Base-by-base conservation (phyloP, 2,329 filamentous ascomycete species). In the Geosmithia flava region DNA sequence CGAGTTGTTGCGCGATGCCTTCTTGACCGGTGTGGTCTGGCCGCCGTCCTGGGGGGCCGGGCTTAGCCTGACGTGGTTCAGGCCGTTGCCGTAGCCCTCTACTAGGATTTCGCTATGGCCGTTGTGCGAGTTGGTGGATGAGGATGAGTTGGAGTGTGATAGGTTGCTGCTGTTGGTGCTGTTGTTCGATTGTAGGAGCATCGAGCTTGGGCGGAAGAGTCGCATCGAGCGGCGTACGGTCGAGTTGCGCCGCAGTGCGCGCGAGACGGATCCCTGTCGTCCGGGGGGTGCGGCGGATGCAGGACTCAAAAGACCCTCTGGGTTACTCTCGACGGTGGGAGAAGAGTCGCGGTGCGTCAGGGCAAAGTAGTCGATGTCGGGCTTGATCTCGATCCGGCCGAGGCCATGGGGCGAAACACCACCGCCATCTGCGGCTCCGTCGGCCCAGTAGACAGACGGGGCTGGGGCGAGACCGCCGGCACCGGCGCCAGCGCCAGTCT, bases 341-440 rank as follows among this genome's bases (percentile, higher is more conserved):
- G 23, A 42, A 27, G 47, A 51, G 47, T 52, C 50, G 45, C 62
- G 60, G 49, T 70, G 68, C 0, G 65, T 64, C 7, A 72, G 59
- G 0, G 70, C 70, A 48, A 73, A 68, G 52, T 78, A 77, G 53
- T 80, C 74, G 42, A 80, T 70, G 45, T 80, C 76, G 0, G 75
- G 74, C 50, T 72, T 71, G 50, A 78, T 72, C 50, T 75, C 73
- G 23, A 65, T 55, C 48, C 46, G 57, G 2, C 47, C 53, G 3
- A 16, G 20, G 20, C 44, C 29, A 5, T 37, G 33, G 11, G 23
- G 23, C 23, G 23, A 27, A 4, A 8, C 4, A 5, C 4, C 23
- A 27, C 27, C 29, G 6, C 33, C 8, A 19, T 8, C 39, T 8
- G 29, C 44, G 2, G 48, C 44, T 3, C 42, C 16, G 48, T 52